A percentile compares a stretch with the other conserved stretches of the same genome.
These are phyloP conservation scores for Colletotrichum musicola DNA, from an alignment of 2,329 filamentous ascomycete species.

Conservation along the genomic window DNA sequence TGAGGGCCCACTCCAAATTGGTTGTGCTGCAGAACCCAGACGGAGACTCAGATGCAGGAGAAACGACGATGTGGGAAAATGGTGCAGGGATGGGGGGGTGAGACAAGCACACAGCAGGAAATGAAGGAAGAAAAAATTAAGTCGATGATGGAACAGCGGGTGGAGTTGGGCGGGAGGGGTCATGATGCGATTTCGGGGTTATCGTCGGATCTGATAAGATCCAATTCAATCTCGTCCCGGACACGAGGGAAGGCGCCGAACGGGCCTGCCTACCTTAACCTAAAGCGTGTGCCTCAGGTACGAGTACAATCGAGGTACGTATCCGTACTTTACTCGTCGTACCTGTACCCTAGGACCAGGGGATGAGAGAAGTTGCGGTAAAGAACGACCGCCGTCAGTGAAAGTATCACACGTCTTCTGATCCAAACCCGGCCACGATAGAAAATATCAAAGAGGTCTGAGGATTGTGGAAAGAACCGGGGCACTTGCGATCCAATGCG, in stretches of 20 bases:
- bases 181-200: slow-evolving; percentile 48
- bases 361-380: neutral
- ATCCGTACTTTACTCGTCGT: neutral
- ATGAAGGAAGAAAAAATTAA: slow-evolving; percentile 5
- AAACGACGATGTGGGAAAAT: slow-evolving; percentile 18
- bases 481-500: slow-evolving; percentile 6
- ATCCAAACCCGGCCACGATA: too few species aligned
- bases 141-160: slow-evolving; percentile 20
- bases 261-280: neutral
- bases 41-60: slow-evolving; percentile 16
- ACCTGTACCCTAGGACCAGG: neutral
- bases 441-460: neutral
- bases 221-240: slow-evolving; percentile 39
- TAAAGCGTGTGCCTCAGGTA: neutral
- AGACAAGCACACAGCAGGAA: neutral
- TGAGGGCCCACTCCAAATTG: slow-evolving; percentile 27
- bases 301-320: neutral
- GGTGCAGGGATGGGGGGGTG: slow-evolving; percentile 1
- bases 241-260: neutral
- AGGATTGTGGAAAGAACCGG: slow-evolving; percentile 26
- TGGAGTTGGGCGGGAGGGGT: slow-evolving; percentile 22
- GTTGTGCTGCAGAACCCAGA: slow-evolving; percentile 22
- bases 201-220: slow-evolving; percentile 70
- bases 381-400: neutral
- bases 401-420: too few species aligned